Evolutionary conservation across 139 green algal species (phyloP).

Genomic region (Chlorella ohadii): DNA sequence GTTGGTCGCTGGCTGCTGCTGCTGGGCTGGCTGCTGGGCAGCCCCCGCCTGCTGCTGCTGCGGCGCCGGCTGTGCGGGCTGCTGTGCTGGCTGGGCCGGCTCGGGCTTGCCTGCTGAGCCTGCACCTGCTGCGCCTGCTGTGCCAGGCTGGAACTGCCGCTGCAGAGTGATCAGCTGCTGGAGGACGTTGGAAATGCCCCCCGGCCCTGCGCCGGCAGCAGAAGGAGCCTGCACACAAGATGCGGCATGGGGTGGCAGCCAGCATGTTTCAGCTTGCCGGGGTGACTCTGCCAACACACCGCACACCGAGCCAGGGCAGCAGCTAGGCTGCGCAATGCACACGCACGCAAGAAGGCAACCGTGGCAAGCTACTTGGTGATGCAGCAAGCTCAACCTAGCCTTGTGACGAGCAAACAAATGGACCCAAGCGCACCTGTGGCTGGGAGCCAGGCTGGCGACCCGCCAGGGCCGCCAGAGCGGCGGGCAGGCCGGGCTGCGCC

Average conservation of each 20-base stretch:
- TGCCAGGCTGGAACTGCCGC: neutral
- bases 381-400: too few relatives aligned
- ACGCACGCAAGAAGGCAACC: too few relatives aligned
- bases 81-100: neutral
- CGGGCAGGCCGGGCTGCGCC: neutral
- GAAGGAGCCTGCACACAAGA: neutral
- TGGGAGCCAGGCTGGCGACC: neutral
- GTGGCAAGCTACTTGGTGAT: too few relatives aligned
- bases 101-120: neutral
- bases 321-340: too few relatives aligned
- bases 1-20: neutral
- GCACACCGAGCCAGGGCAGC: too few relatives aligned
- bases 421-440: constrained; percentile 12
- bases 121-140: neutral
- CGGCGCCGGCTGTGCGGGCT: neutral
- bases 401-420: too few relatives aligned
- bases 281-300: too few relatives aligned
- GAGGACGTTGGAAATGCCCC: neutral
- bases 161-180: constrained; percentile 19
- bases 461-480: neutral
- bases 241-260: neutral
- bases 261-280: too few relatives aligned
- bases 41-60: neutral
- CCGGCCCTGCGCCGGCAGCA: neutral
- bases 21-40: neutral